Evolutionary conservation across 2,329 filamentous ascomycete genomes (phyloP).

Genomic region (Penicillium sp.): DNA sequence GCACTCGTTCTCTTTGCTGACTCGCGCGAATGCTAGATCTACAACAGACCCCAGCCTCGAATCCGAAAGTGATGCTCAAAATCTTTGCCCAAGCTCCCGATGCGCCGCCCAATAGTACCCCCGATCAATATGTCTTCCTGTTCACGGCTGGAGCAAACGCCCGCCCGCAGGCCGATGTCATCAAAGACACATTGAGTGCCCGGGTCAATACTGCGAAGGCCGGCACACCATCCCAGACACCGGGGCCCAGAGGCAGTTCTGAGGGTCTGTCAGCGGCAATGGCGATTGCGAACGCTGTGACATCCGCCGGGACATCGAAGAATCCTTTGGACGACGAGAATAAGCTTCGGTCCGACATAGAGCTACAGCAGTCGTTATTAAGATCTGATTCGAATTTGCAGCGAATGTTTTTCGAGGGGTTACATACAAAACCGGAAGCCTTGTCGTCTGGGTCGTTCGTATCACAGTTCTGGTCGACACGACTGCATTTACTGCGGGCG

Average conservation of each 20-base stretch:
- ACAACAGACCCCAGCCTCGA: slow-evolving; percentile 88
- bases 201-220: slow-evolving; percentile 71
- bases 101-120: slow-evolving; percentile 31
- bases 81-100: slow-evolving; percentile 71
- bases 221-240: slow-evolving; percentile 38
- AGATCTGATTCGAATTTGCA: slow-evolving; percentile 73
- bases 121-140: slow-evolving; percentile 77
- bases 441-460: slow-evolving; percentile 81
- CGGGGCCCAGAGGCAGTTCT: slow-evolving; percentile 35
- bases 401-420: slow-evolving; percentile 82
- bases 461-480: slow-evolving; percentile 89
- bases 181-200: slow-evolving; percentile 78
- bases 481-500: slow-evolving; percentile 79
- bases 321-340: slow-evolving; percentile 78
- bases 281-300: slow-evolving; percentile 72
- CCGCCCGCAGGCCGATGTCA: slow-evolving; percentile 76
- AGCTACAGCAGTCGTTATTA: slow-evolving; percentile 83
- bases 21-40: slow-evolving; percentile 60
- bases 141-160: slow-evolving; percentile 78
- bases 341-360: slow-evolving; percentile 72
- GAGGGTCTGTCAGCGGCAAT: slow-evolving; percentile 65
- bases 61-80: slow-evolving; percentile 88
- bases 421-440: slow-evolving; percentile 78
- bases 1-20: slow-evolving; percentile 6
- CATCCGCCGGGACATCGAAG: slow-evolving; percentile 47